Evolutionary conservation across 441 rosid genomes (phyloP).

Genomic region (Populus hybrid): DNA sequence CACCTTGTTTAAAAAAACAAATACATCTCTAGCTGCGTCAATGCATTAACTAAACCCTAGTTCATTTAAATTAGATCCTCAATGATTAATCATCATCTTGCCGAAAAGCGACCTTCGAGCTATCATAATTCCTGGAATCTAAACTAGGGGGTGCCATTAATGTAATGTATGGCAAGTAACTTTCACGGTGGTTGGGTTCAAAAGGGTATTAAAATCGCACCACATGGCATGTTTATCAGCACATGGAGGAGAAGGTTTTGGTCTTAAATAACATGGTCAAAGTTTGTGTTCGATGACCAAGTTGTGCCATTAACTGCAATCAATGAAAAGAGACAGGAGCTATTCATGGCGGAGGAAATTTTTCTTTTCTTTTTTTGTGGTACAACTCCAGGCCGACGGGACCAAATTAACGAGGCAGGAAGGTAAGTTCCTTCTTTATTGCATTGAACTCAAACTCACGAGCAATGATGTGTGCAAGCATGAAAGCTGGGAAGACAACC

Average conservation of each 20-base stretch:
- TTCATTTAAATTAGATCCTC: neutral
- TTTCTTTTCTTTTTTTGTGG: too few relatives aligned
- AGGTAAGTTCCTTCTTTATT: neutral
- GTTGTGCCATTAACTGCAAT: too few relatives aligned
- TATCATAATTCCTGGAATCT: neutral
- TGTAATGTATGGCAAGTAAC: neutral
- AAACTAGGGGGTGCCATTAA: neutral
- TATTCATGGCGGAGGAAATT: too few relatives aligned
- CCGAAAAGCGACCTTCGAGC: neutral
- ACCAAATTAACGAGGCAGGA: neutral
- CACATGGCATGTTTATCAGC: neutral
- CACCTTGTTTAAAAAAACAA: neutral
- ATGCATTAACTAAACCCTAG: neutral
- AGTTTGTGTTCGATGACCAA: too few relatives aligned
- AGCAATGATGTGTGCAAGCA: neutral
- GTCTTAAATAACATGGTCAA: neutral
- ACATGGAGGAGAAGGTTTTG: neutral
- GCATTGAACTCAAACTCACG: neutral
- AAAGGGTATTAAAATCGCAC: neutral
- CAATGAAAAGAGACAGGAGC: neutral
- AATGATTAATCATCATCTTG: neutral
- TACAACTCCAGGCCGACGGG: neutral
- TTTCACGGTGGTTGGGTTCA: neutral
- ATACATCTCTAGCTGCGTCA: neutral
- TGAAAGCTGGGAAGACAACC: neutral